A percentile compares a stretch with the other conserved stretches of the same genome.
Evolutionary conservation across 2,329 filamentous ascomycete genomes (phyloP).

Genomic region (Torrubiella hemipterigena): DNA sequence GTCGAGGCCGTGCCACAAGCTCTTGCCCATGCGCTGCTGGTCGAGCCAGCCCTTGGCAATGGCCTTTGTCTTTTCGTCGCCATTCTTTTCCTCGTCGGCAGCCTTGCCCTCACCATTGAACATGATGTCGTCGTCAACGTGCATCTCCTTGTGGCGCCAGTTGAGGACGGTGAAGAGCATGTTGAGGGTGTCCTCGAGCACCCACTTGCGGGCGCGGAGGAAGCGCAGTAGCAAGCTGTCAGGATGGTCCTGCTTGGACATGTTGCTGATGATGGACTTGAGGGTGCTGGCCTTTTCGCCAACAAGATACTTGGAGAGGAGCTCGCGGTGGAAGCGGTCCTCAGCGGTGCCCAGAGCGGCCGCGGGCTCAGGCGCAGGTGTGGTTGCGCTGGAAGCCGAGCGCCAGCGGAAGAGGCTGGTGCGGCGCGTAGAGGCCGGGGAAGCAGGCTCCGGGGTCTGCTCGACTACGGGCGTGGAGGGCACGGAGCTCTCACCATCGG

Average conservation of each 20-base stretch:
- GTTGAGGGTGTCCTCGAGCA: slow-evolving; percentile 79
- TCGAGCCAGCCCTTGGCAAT: slow-evolving; percentile 63
- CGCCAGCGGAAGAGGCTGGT: background rate
- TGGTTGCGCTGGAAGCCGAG: background rate
- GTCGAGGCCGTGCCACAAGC: slow-evolving; percentile 79
- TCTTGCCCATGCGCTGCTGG: slow-evolving; percentile 84
- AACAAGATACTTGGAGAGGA: slow-evolving; percentile 71
- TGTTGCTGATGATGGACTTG: slow-evolving; percentile 73
- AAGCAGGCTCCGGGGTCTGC: background rate
- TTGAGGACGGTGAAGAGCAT: slow-evolving; percentile 94
- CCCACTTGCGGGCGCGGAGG: slow-evolving; percentile 86
- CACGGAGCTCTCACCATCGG: slow-evolving; percentile 15
- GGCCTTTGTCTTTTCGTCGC: slow-evolving; percentile 51
- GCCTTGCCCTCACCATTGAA: slow-evolving; percentile 59
- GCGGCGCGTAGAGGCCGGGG: background rate
- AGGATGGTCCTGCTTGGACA: slow-evolving; percentile 92
- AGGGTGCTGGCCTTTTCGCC: slow-evolving; percentile 68
- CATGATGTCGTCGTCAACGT: slow-evolving; percentile 85
- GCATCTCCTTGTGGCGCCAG: slow-evolving; percentile 74
- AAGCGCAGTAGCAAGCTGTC: slow-evolving; percentile 80
- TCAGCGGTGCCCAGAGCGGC: slow-evolving; percentile 31
- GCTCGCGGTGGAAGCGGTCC: slow-evolving; percentile 64
- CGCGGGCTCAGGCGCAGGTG: slow-evolving; percentile 15
- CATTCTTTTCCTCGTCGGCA: slow-evolving; percentile 42
- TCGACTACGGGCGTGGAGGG: no score